These are phyloP conservation scores for Artemisia argyi DNA, from an alignment of 129 eudicot species.

Conservation along the genomic window DNA sequence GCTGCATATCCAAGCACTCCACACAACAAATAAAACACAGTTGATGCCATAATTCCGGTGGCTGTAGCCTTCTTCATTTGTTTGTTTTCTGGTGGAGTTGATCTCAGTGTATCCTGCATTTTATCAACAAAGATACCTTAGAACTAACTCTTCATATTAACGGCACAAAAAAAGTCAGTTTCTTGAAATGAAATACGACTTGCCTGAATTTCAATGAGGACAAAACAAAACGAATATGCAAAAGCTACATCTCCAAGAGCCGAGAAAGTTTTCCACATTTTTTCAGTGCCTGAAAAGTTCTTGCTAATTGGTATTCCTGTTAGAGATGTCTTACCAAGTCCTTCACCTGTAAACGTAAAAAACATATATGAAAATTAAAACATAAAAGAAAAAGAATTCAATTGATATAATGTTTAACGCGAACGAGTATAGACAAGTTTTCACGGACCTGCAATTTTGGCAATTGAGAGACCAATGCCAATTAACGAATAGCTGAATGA, in stretches of 20 bases:
- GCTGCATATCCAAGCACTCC: constrained; percentile 74
- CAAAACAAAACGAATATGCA: constrained; percentile 56
- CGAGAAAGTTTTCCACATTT: constrained; percentile 56
- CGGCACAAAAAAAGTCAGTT: too few relatives aligned
- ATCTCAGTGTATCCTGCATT: constrained; percentile 63
- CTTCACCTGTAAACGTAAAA: constrained; percentile 25
- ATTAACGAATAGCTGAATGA: constrained; percentile 65
- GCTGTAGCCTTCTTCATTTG: constrained; percentile 64
- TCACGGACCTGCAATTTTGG: constrained; percentile 43
- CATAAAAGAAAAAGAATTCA: neutral
- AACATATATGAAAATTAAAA: neutral
- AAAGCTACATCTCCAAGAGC: constrained; percentile 75
- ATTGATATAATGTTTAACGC: neutral
- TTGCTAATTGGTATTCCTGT: constrained; percentile 55
- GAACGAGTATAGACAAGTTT: neutral
- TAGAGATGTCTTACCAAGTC: constrained; percentile 41
- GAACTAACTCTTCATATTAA: neutral
- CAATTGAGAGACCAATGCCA: constrained; percentile 64
- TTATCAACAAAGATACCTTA: neutral
- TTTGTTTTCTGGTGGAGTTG: constrained; percentile 57
- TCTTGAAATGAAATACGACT: neutral
- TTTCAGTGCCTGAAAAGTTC: constrained; percentile 42
- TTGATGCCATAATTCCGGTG: constrained; percentile 38
- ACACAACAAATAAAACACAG: constrained; percentile 56
- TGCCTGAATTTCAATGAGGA: constrained; percentile 72